Evolutionary conservation across 495 filamentous ascomycete species (phyloP).

Genomic region (Penicillium crystallinum): DNA sequence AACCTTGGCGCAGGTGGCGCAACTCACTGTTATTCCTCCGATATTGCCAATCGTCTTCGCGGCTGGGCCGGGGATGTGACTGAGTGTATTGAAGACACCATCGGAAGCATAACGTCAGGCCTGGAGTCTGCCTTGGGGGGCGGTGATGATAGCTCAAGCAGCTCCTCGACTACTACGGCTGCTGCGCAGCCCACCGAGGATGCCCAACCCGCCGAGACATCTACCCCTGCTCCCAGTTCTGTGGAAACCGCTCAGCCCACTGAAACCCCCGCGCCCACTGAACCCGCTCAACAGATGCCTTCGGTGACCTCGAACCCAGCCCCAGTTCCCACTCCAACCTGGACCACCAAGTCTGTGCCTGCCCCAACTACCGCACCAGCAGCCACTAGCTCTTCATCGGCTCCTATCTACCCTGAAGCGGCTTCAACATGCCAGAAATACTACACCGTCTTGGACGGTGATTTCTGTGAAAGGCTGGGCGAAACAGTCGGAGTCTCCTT

Average conservation of each 20-base stretch:
- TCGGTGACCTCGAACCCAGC: too few relatives aligned
- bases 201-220: conserved; percentile 1
- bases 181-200: conserved; percentile 3
- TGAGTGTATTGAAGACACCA: conserved; percentile 12
- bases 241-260: neutral
- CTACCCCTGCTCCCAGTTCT: neutral
- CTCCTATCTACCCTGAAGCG: conserved; percentile 29
- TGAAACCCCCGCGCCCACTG: neutral
- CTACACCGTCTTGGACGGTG: conserved; percentile 34
- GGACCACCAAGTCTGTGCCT: conserved; percentile 10
- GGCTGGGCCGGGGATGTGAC: conserved; percentile 40
- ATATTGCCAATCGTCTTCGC: conserved; percentile 52
- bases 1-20: conserved; percentile 48
- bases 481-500: conserved; percentile 19
- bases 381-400: conserved; percentile 1
- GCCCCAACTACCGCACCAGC: conserved; percentile 11
- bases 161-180: conserved; percentile 7
- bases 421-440: conserved; percentile 37
- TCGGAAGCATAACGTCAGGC: conserved; percentile 9
- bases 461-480: conserved; percentile 40
- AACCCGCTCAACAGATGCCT: neutral
- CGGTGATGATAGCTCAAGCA: conserved; percentile 1
- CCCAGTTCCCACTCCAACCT: neutral
- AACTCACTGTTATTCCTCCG: conserved; percentile 52
- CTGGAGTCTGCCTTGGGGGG: conserved; percentile 3